phyloP scores from a whole-genome alignment of 805 yeast species.

The Metschnikowia koreensis region DNA sequence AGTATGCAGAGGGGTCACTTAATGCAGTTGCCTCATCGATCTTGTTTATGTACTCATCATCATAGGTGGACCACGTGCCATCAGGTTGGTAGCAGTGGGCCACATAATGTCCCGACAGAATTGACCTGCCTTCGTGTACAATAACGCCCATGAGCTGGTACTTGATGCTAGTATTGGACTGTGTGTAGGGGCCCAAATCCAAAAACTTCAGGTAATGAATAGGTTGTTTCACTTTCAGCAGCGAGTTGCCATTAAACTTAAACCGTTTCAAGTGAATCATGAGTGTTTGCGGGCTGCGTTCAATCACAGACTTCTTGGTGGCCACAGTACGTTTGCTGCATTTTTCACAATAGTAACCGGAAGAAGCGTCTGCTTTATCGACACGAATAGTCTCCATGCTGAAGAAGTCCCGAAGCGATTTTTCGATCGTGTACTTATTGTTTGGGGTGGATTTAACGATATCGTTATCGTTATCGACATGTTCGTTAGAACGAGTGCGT shows the following conservation, averaged over 20 bases:
- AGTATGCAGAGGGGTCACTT: conserved; percentile 86
- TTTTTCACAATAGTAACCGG: conserved; percentile 84
- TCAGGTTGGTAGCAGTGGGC: conserved; percentile 91
- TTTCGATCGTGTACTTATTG: conserved; percentile 58
- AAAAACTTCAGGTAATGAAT: conserved; percentile 77
- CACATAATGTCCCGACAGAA: conserved; percentile 89
- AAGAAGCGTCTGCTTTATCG: conserved; percentile 58
- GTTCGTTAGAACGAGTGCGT: conserved; percentile 16
- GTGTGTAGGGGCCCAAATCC: conserved; percentile 62
- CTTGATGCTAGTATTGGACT: conserved; percentile 14
- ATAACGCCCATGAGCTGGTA: conserved; percentile 82
- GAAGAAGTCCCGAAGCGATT: conserved; percentile 78
- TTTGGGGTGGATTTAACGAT: neutral
- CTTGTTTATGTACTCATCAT: conserved; percentile 82
- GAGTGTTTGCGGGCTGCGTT: conserved; percentile 83
- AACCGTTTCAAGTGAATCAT: conserved; percentile 87
- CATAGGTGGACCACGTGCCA: conserved; percentile 90
- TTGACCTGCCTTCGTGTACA: conserved; percentile 91
- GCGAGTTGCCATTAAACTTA: conserved; percentile 76
- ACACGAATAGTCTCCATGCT: conserved; percentile 72
- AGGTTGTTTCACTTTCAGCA: conserved; percentile 84
- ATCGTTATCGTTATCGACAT: neutral
- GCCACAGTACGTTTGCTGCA: conserved; percentile 81
- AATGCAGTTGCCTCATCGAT: conserved; percentile 72
- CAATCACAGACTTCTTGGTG: conserved; percentile 67